phyloP scores from a whole-genome alignment of 1,284 basidiomycete genomes.

The Wolfiporia cocos region DNA sequence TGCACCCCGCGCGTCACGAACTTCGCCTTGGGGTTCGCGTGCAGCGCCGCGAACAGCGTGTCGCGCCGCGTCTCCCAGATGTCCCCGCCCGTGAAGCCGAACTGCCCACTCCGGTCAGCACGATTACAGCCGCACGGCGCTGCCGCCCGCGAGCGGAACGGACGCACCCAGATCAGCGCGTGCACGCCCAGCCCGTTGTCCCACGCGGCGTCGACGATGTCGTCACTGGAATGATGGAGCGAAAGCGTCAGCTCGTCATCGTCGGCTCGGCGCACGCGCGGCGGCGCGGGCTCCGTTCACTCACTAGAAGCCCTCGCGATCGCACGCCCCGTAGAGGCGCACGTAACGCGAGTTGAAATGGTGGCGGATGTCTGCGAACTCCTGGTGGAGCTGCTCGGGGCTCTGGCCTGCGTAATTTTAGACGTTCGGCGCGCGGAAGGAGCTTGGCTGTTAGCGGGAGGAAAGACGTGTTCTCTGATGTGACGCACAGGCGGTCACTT shows the following conservation, averaged over 20 bases:
- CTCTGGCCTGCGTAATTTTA: conserved; percentile 31
- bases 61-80: conserved; percentile 52
- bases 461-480: too few species aligned
- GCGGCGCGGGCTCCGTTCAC: too few species aligned
- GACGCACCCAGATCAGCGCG: conserved; percentile 64
- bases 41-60: conserved; percentile 47
- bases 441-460: too few species aligned
- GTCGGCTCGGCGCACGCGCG: too few species aligned
- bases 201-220: conserved; percentile 71
- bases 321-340: conserved; percentile 65
- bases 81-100: conserved; percentile 53
- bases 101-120: conserved; percentile 33
- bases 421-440: too few species aligned
- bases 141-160: not conserved
- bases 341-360: conserved; percentile 65
- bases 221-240: conserved; percentile 41
- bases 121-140: not conserved
- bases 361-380: conserved; percentile 58
- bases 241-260: too few species aligned
- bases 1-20: conserved; percentile 64
- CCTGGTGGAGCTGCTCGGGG: conserved; percentile 38
- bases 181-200: conserved; percentile 63
- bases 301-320: conserved; percentile 59
- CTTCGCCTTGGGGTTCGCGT: conserved; percentile 57
- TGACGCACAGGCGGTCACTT: conserved; percentile 39